Conservation (phyloP, 352 stramenopile genomes). For the Phytophthora macrochlamydospora region DNA sequence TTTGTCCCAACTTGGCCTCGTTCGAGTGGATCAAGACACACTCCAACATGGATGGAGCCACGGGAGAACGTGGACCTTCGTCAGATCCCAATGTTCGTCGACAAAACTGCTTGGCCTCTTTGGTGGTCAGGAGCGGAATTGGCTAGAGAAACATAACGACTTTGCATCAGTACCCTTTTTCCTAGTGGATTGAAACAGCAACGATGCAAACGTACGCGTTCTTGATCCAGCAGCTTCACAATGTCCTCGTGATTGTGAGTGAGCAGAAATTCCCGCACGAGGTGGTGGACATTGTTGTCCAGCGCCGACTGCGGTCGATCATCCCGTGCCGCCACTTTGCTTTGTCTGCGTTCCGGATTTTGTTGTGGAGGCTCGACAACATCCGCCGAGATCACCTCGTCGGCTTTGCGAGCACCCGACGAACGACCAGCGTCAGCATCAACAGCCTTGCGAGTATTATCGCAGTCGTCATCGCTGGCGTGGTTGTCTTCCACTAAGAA, state of each 20-base stretch:
- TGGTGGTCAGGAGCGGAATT: slow-evolving; percentile 20
- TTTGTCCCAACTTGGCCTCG: slow-evolving; percentile 16
- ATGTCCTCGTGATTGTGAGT: slow-evolving; percentile 45
- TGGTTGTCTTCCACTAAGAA: slow-evolving; percentile 31
- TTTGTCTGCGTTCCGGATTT: not conserved
- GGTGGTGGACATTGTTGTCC: slow-evolving; percentile 46
- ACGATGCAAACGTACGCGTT: slow-evolving; percentile 32
- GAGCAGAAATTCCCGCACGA: slow-evolving; percentile 70
- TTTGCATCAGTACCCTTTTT: not conserved
- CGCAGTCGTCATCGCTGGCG: slow-evolving; percentile 19
- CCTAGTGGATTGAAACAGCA: not conserved
- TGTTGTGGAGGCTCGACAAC: slow-evolving; percentile 12
- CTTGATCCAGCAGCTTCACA: slow-evolving; percentile 47
- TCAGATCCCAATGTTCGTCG: slow-evolving; percentile 12
- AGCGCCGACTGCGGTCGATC: slow-evolving; percentile 1
- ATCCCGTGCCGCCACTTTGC: not conserved
- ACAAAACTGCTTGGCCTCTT: slow-evolving; percentile 22
- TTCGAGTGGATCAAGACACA: slow-evolving; percentile 43
- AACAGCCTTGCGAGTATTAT: slow-evolving; percentile 3
- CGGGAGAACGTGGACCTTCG: slow-evolving; percentile 6
- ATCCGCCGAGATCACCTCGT: slow-evolving; percentile 35
- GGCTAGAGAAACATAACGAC: slow-evolving; percentile 7
- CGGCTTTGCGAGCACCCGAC: slow-evolving; percentile 19
- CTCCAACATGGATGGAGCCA: slow-evolving; percentile 30
- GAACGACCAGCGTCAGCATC: not conserved